Evolutionary conservation across 169 alveolate genomes (phyloP).

Genomic region (Babesia bovis): DNA sequence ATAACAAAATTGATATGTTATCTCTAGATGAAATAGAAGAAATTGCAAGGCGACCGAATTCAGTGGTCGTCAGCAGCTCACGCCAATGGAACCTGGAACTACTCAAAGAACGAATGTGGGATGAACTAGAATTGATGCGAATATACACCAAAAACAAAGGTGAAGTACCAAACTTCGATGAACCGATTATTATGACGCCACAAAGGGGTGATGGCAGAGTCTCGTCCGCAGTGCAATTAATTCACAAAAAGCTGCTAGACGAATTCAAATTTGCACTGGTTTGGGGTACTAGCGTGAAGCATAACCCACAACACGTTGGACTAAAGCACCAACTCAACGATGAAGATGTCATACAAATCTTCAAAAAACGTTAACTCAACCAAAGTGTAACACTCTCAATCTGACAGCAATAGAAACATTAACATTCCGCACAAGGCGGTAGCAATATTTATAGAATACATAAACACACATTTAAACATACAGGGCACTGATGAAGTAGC

Average conservation of each 20-base stretch:
- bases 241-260: conserved; percentile 76
- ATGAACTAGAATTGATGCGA: conserved; percentile 67
- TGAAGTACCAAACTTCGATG: conserved; percentile 91
- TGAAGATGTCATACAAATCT: conserved; percentile 82
- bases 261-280: conserved; percentile 93
- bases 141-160: conserved; percentile 97
- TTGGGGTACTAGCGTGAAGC: conserved; percentile 96
- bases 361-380: conserved; percentile 62
- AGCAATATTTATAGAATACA: too few species aligned
- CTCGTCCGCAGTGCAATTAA: conserved; percentile 67
- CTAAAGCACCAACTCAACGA: conserved; percentile 79
- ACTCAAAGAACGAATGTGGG: conserved; percentile 67
- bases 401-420: too few species aligned
- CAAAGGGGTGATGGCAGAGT: conserved; percentile 75
- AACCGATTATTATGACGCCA: conserved; percentile 88
- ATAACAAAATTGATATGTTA: conserved; percentile 89
- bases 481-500: neutral
- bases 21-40: conserved; percentile 63
- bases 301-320: conserved; percentile 93
- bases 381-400: too few species aligned
- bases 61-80: conserved; percentile 87
- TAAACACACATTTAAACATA: too few species aligned
- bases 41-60: conserved; percentile 85
- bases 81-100: conserved; percentile 70
- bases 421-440: too few species aligned